Conservation (phyloP, 2,329 filamentous ascomycete species). For the Clonostachys rosea region DNA sequence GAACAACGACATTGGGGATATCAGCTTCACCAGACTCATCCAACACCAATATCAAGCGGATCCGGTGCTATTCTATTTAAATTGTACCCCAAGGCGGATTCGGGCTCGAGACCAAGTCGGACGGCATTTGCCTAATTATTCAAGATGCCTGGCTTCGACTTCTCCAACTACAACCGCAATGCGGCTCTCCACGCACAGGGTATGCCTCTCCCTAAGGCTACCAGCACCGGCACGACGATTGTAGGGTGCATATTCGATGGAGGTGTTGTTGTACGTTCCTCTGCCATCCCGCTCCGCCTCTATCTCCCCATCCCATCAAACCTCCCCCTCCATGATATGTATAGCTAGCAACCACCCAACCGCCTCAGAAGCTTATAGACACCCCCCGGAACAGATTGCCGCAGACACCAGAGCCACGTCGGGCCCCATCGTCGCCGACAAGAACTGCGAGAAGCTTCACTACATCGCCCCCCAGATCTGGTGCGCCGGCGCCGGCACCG, state of each 20-base stretch:
- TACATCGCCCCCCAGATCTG: conserved; percentile 98
- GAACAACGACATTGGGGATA: too few relatives aligned
- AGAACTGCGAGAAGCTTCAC: conserved; percentile 99
- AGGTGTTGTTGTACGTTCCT: conserved; percentile 78
- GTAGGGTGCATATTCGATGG: conserved; percentile 96
- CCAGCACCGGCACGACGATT: conserved; percentile 97
- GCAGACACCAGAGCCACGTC: conserved; percentile 97
- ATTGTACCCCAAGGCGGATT: too few relatives aligned
- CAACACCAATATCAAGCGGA: too few relatives aligned
- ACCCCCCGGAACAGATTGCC: conserved; percentile 62
- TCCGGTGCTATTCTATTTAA: too few relatives aligned
- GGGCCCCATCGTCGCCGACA: conserved; percentile 97
- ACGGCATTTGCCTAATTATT: background rate
- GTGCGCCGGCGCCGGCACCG: conserved; percentile 97
- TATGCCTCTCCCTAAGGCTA: conserved; percentile 93
- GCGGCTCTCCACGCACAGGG: conserved; percentile 89
- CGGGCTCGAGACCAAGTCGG: too few relatives aligned
- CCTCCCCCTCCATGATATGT: too few relatives aligned
- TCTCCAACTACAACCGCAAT: conserved; percentile 99
- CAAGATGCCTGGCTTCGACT: conserved; percentile 96
- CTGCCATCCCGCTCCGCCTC: background rate
- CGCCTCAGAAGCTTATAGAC: background rate
- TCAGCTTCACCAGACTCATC: too few relatives aligned
- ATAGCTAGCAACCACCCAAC: background rate
- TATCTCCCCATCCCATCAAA: background rate